Conservation (phyloP, 148 eudicot species). For the Talinum fruticosum region DNA sequence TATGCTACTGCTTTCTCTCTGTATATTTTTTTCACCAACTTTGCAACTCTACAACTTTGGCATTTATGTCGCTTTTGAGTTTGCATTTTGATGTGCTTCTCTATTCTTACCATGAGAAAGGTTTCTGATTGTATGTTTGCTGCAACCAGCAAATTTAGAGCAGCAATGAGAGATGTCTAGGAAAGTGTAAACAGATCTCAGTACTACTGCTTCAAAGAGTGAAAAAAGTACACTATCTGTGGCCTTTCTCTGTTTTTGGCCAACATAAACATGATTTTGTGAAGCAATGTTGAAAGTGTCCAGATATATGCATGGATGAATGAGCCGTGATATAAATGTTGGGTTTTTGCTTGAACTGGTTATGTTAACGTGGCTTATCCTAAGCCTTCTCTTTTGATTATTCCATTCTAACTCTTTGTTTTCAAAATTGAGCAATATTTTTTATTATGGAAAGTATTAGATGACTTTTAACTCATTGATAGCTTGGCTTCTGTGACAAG, state of each 20-base stretch:
- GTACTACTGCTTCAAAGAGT: not conserved
- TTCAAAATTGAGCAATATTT: not conserved
- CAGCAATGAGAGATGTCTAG: not conserved
- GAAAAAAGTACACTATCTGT: not conserved
- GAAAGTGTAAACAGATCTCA: not conserved
- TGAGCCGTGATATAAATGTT: not conserved
- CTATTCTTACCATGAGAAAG: too few species aligned
- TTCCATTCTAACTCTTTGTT: not conserved
- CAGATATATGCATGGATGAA: constrained; percentile 1
- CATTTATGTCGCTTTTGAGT: not conserved
- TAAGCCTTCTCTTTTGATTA: not conserved
- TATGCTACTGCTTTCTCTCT: constrained; percentile 27
- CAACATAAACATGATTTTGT: not conserved
- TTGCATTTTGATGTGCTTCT: not conserved
- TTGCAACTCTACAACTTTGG: not conserved
- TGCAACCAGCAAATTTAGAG: too few species aligned
- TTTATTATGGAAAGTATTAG: not conserved
- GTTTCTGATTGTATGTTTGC: too few species aligned
- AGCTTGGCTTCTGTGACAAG: not conserved
- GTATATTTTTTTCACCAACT: not conserved
- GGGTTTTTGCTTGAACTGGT: not conserved
- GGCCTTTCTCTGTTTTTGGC: not conserved
- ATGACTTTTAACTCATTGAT: not conserved
- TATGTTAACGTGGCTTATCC: not conserved
- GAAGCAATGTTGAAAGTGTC: not conserved